A percentile compares a stretch with the other conserved stretches of the same genome.
Conservation (phyloP, 345 rosid species). For the sweet orange (Citrus sinensis) region DNA sequence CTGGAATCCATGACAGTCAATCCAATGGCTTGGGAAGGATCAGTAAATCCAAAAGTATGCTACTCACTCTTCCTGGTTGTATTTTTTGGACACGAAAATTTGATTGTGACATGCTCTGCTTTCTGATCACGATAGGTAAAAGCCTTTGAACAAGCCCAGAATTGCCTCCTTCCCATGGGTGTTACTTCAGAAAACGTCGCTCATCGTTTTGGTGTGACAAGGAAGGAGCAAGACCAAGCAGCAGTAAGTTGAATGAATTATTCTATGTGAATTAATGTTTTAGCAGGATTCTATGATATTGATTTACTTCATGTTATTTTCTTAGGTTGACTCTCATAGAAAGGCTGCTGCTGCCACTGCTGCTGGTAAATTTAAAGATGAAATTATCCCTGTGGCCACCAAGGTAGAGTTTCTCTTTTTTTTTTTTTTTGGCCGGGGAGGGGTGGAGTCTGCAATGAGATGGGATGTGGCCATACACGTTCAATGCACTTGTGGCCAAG, state of each 20-base stretch:
- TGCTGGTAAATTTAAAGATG: slow-evolving; percentile 84
- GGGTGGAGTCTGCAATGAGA: neutral
- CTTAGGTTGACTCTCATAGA: slow-evolving; percentile 86
- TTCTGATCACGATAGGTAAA: slow-evolving; percentile 49
- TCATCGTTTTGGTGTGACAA: slow-evolving; percentile 72
- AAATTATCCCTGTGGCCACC: slow-evolving; percentile 80
- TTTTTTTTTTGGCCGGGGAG: neutral
- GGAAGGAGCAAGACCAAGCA: slow-evolving; percentile 97
- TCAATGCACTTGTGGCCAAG: neutral
- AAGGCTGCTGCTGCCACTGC: slow-evolving; percentile 94
- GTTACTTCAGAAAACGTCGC: slow-evolving; percentile 96
- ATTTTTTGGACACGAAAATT: neutral
- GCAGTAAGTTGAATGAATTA: slow-evolving; percentile 56
- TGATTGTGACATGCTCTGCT: neutral
- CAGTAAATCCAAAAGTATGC: slow-evolving; percentile 74
- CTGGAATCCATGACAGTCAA: slow-evolving; percentile 83
- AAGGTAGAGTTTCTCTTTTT: slow-evolving; percentile 45
- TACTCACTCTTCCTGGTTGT: neutral
- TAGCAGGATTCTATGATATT: neutral
- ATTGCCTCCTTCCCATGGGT: slow-evolving; percentile 97
- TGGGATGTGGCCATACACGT: neutral
- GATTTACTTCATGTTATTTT: slow-evolving; percentile 10
- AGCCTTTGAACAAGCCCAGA: slow-evolving; percentile 67
- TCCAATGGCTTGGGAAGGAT: slow-evolving; percentile 88
- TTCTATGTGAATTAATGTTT: neutral